Evolutionary conservation across 2,329 filamentous ascomycete genomes (phyloP), one percentile per base, ranked within the genome.

Genomic region (Pezizomycotina sp.): DNA sequence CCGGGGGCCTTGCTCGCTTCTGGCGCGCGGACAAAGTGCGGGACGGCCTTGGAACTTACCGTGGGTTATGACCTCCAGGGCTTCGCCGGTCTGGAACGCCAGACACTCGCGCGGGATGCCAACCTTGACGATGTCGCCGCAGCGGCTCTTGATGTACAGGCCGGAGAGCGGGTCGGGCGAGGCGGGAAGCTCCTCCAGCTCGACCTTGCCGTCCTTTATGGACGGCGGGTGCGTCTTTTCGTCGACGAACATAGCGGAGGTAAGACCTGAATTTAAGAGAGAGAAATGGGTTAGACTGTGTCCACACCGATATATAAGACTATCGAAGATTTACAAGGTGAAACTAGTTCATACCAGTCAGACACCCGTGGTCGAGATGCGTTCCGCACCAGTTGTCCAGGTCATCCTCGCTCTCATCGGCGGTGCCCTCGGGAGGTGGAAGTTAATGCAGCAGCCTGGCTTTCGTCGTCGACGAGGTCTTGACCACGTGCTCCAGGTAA

Each of bases 161-260:
- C 89, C 89, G 0, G 86, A 79, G 8, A 69, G 68, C 3, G 83
- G 73, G 53, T 95, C 84, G 0, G 89, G 86, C 3, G 81, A 83
- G 0, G 65, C 54, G 1, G 71, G 56, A 0, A 93, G 68, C 58
- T 93, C 86, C 0, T 66, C 60, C 1, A 92, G 65, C 0, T 68
- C 50, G 10, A 63, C 53, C n/a, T n/a, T n/a, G 24, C 47, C 45
- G 47, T 49, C 31, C 45, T 51, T 5, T 45, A 38, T 60, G 53
- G 26, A 59, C 48, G 24, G 60, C 50, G 40, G 50, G 45, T 45
- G 61, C 50, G 42, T 46, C 22, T 46, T 59, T 60, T 95, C 86
- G 53, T 95, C 82, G 45, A 95, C 68, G 57, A 92, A 95, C 83
- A 95, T 92, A 48, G 86, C 84, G 2, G 78, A 86, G 0, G 89